These are phyloP conservation scores for Ganoderma resinaceum DNA, from an alignment of 1,284 basidiomycete species.

Conservation along the genomic window DNA sequence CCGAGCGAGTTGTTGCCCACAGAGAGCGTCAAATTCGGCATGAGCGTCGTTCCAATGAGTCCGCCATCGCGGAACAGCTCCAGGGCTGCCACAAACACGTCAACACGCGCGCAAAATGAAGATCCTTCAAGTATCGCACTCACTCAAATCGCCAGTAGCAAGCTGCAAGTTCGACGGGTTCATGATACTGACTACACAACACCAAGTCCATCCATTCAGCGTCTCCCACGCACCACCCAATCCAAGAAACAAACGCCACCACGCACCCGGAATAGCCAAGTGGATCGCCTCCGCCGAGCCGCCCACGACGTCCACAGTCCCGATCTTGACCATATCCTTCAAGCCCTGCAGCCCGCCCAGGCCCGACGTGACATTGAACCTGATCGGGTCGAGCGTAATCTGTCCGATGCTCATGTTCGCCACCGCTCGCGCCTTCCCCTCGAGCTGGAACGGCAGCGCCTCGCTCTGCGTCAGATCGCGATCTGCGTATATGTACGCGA, in stretches of 20 bases:
- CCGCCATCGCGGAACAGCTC: slow-evolving; percentile 61
- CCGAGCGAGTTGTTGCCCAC: slow-evolving; percentile 64
- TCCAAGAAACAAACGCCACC: slow-evolving; percentile 40
- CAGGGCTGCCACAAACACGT: slow-evolving; percentile 38
- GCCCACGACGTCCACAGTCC: slow-evolving; percentile 73
- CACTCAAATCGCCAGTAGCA: slow-evolving; percentile 64
- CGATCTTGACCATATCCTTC: slow-evolving; percentile 63
- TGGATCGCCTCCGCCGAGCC: slow-evolving; percentile 69
- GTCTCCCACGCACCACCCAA: background rate
- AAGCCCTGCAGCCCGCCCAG: slow-evolving; percentile 72
- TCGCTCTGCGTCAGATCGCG: slow-evolving; percentile 56
- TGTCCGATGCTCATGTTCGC: slow-evolving; percentile 74
- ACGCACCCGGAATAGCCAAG: slow-evolving; percentile 59
- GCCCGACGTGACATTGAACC: slow-evolving; percentile 75
- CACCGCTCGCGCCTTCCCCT: slow-evolving; percentile 70
- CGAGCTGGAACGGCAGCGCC: slow-evolving; percentile 60
- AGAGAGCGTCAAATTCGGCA: slow-evolving; percentile 64
- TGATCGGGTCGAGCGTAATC: slow-evolving; percentile 77
- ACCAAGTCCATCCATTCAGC: background rate
- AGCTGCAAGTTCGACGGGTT: slow-evolving; percentile 80
- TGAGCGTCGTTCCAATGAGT: slow-evolving; percentile 61
- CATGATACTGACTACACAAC: slow-evolving; percentile 53
- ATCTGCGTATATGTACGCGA: no score
- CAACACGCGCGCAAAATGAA: background rate
- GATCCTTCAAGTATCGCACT: slow-evolving; percentile 27